phyloP scores from a whole-genome alignment of 345 rosid species.

The Gossypium ekmanianum region DNA sequence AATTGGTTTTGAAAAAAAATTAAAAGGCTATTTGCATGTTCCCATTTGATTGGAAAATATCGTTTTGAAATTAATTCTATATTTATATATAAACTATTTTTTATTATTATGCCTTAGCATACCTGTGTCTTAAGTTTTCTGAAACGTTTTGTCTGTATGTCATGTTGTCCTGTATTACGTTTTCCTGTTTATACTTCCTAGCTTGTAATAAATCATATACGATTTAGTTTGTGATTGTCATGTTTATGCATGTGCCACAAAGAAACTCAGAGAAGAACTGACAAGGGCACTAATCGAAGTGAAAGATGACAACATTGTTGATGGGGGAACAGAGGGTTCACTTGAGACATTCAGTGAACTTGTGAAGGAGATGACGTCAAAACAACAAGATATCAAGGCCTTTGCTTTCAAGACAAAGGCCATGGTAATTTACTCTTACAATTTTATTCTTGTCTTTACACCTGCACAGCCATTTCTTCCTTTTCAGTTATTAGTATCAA shows the following conservation, averaged over 20 bases:
- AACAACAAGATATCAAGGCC: slow-evolving; percentile 58
- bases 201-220: not conserved
- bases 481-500: not conserved
- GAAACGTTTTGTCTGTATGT: not conserved
- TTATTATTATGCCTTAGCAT: not conserved
- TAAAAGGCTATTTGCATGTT: no score
- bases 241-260: slow-evolving; percentile 31
- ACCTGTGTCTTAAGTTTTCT: not conserved
- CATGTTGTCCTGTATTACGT: not conserved
- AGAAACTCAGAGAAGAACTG: slow-evolving; percentile 76
- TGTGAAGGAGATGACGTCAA: slow-evolving; percentile 57
- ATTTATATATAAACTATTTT: no score
- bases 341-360: slow-evolving; percentile 67
- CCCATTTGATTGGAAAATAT: no score
- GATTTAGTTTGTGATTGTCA: not conserved
- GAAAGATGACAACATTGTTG: slow-evolving; percentile 38
- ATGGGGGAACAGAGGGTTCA: slow-evolving; percentile 36
- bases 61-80: no score
- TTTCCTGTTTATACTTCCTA: not conserved
- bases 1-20: no score
- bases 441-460: not conserved
- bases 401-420: slow-evolving; percentile 81
- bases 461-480: not conserved
- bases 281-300: slow-evolving; percentile 67
- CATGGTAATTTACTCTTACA: slow-evolving; percentile 42